Conservation (phyloP, 139 green algal species). For the Picochlorum sp. region DNA sequence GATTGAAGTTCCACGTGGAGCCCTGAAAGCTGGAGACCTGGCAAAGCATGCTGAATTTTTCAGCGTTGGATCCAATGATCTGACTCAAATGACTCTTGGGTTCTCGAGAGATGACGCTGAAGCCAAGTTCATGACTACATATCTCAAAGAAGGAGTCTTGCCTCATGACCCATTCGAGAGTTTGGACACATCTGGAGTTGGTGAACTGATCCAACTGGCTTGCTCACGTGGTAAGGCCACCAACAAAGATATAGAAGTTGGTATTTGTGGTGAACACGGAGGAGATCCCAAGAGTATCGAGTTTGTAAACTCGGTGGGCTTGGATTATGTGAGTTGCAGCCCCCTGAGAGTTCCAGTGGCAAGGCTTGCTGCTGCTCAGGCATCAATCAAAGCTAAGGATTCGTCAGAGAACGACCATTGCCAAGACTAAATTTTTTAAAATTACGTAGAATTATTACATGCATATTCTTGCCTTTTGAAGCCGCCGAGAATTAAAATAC, state of each 20-base stretch:
- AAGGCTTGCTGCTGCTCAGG: constrained; percentile 77
- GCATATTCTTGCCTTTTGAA: constrained; percentile 34
- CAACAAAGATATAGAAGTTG: constrained; percentile 61
- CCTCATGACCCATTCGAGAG: constrained; percentile 74
- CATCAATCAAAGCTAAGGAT: constrained; percentile 36
- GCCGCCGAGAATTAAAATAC: constrained; percentile 48
- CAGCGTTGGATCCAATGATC: constrained; percentile 88
- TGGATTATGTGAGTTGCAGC: constrained; percentile 85
- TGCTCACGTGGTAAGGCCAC: constrained; percentile 55
- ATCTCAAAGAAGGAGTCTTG: constrained; percentile 58
- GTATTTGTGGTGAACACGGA: constrained; percentile 88
- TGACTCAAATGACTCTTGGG: constrained; percentile 83
- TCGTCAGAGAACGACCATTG: constrained; percentile 4
- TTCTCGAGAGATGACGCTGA: constrained; percentile 78
- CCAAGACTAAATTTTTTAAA: constrained; percentile 7
- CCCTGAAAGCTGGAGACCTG: constrained; percentile 66
- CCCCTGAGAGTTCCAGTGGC: constrained; percentile 86
- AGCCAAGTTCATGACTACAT: constrained; percentile 76
- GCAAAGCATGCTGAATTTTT: constrained; percentile 83
- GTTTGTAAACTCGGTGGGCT: constrained; percentile 57
- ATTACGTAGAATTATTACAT: no score
- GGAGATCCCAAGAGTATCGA: constrained; percentile 70
- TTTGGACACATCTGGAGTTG: constrained; percentile 75
- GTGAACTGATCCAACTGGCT: constrained; percentile 73
- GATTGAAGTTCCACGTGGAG: constrained; percentile 85